Evolutionary conservation across 495 filamentous ascomycete species (phyloP).

Genomic region (Penicillium waksmanii): DNA sequence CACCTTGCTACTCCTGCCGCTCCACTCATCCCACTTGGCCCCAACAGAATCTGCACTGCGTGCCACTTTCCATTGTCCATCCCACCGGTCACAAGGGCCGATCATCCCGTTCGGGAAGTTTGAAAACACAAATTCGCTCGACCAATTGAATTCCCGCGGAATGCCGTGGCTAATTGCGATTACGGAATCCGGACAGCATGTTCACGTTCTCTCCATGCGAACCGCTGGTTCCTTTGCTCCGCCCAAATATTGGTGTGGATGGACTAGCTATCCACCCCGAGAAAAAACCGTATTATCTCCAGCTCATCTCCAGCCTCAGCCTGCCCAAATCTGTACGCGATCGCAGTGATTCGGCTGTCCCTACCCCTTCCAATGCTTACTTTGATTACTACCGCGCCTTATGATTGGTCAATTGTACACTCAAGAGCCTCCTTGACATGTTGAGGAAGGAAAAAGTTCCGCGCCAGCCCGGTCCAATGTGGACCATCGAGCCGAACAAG

Average conservation of each 20-base stretch:
- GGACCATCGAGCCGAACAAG: conserved; percentile 17
- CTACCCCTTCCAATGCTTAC: neutral
- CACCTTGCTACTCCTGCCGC: conserved; percentile 2
- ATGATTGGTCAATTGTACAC: conserved; percentile 10
- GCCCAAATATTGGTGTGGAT: neutral
- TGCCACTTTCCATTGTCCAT: neutral
- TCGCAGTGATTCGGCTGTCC: neutral
- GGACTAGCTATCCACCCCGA: conserved; percentile 15
- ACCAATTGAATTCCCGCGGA: neutral
- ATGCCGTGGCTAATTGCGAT: neutral
- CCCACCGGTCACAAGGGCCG: neutral
- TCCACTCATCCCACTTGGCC: conserved; percentile 27
- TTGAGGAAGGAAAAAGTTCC: conserved; percentile 16
- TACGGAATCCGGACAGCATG: neutral
- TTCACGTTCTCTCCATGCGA: conserved; percentile 8
- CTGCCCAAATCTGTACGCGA: neutral
- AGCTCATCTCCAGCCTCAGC: conserved; percentile 2
- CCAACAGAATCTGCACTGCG: conserved; percentile 14
- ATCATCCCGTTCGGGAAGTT: neutral
- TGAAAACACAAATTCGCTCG: conserved; percentile 5
- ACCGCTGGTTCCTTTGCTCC: conserved; percentile 9
- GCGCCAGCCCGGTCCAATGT: conserved; percentile 14
- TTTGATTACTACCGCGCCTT: neutral
- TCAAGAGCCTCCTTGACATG: conserved; percentile 15
- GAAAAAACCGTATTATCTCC: conserved; percentile 30